Percentiles rank a stretch among this genome's conserved stretches.
These are phyloP conservation scores for Phytopythium kandeliae DNA, from an alignment of 352 stramenopile genomes.

Conservation along the genomic window DNA sequence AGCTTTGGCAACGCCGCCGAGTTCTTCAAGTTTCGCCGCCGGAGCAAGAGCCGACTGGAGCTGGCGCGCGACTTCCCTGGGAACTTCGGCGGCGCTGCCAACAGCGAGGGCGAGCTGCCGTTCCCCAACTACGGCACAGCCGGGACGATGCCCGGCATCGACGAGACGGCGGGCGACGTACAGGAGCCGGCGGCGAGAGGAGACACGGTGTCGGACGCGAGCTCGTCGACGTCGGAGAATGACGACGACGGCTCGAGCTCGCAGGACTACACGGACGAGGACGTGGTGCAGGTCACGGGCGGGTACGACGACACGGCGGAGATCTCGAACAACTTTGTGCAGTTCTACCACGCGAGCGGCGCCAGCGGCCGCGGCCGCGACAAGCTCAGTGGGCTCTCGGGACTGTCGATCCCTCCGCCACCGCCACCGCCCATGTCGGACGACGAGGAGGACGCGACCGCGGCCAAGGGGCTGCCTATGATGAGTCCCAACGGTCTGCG, in stretches of 20 bases:
- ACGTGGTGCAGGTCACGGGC: conserved; percentile 53
- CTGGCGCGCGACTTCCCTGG: conserved; percentile 58
- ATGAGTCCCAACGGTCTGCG: conserved; percentile 80
- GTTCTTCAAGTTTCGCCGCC: conserved; percentile 83
- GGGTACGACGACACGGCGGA: conserved; percentile 58
- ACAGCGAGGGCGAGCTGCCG: conserved; percentile 28
- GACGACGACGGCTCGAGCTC: conserved; percentile 43
- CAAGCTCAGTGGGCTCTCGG: conserved; percentile 31
- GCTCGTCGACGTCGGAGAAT: conserved; percentile 45
- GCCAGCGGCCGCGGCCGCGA: conserved; percentile 17
- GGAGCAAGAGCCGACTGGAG: conserved; percentile 81
- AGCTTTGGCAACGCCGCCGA: conserved; percentile 83
- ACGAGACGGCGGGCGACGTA: conserved; percentile 45
- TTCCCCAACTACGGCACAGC: conserved; percentile 55
- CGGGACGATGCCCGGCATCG: conserved; percentile 63
- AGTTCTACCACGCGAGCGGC: conserved; percentile 65
- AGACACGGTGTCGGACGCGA: conserved; percentile 43
- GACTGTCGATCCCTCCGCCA: conserved; percentile 53
- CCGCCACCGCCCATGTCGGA: conserved; percentile 62
- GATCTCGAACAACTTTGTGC: conserved; percentile 68
- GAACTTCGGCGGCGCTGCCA: conserved; percentile 21
- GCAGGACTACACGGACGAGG: conserved; percentile 58
- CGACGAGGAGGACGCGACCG: conserved; percentile 56
- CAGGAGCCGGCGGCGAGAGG: conserved; percentile 25
- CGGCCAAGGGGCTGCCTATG: conserved; percentile 60